Evolutionary conservation across 2,329 filamentous ascomycete genomes (phyloP).

Genomic region (Scytalidium sp.): DNA sequence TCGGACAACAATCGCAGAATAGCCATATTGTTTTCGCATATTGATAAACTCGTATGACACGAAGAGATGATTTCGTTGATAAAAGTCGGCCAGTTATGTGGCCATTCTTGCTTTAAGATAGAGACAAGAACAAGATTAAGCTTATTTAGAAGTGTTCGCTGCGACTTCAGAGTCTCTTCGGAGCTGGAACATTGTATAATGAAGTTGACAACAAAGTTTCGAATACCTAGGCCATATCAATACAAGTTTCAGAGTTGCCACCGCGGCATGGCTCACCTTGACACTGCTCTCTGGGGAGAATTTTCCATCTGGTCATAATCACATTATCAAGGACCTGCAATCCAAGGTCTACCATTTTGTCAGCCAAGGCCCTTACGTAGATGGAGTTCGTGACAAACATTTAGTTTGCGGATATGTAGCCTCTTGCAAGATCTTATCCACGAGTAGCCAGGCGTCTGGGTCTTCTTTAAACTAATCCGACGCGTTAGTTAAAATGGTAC

Average conservation of each 20-base stretch:
- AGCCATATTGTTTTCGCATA: constrained; percentile 99
- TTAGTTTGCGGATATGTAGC: constrained; percentile 95
- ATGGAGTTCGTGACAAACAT: constrained; percentile 55
- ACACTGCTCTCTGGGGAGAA: constrained; percentile 92
- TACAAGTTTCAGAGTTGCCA: not conserved
- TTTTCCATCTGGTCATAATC: constrained; percentile 99
- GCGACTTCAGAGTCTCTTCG: constrained; percentile 79
- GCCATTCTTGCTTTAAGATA: constrained; percentile 99
- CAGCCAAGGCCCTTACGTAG: constrained; percentile 7
- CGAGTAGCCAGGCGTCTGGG: constrained; percentile 94
- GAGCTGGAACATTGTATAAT: constrained; percentile 92
- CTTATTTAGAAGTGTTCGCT: constrained; percentile 94
- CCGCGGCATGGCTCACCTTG: constrained; percentile 58
- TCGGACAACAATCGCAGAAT: constrained; percentile 94
- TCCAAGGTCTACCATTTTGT: constrained; percentile 68
- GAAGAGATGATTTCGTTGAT: constrained; percentile 99
- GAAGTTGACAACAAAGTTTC: constrained; percentile 98
- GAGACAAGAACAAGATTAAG: constrained; percentile 96
- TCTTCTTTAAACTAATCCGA: constrained; percentile 89
- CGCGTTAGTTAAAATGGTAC: constrained; percentile 16
- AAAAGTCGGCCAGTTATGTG: constrained; percentile 99
- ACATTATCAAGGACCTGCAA: constrained; percentile 97
- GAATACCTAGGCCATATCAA: constrained; percentile 66
- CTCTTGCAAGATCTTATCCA: constrained; percentile 94
- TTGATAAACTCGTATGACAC: constrained; percentile 90